Evolutionary conservation across 2,329 filamentous ascomycete species (phyloP).

Genomic region (Neofusicoccum ribis): DNA sequence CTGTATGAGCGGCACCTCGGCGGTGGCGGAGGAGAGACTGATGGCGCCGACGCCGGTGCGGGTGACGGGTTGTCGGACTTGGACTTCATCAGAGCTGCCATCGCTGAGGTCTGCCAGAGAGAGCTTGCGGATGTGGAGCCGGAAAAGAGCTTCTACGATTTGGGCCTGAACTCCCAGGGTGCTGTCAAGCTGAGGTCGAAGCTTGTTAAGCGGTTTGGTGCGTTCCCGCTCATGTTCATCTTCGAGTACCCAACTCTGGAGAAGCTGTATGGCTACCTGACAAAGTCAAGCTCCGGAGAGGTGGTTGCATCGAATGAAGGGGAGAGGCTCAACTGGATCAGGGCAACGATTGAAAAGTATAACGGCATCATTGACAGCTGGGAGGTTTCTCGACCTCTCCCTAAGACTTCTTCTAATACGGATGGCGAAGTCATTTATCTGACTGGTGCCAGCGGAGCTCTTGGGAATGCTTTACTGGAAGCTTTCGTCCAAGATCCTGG

Average conservation of each 20-base stretch:
- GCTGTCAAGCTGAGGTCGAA: constrained; percentile 28
- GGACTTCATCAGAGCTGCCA: neutral
- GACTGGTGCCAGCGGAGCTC: constrained; percentile 19
- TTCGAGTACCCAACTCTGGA: constrained; percentile 32
- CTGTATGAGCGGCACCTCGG: constrained; percentile 12
- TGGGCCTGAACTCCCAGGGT: constrained; percentile 19
- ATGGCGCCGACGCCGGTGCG: neutral
- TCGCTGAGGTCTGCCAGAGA: neutral
- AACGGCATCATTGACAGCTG: neutral
- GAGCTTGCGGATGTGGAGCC: neutral
- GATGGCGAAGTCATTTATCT: constrained; percentile 16
- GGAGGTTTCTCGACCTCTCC: neutral
- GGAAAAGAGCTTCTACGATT: constrained; percentile 16
- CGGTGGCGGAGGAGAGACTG: neutral
- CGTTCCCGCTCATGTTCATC: constrained; percentile 30
- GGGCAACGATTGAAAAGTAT: neutral
- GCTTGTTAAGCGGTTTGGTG: constrained; percentile 26
- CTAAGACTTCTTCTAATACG: neutral
- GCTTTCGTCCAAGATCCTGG: constrained; percentile 7
- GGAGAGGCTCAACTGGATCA: neutral
- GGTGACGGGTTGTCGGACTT: neutral
- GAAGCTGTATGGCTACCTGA: constrained; percentile 22
- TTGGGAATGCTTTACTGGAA: constrained; percentile 20
- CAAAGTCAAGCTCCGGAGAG: neutral
- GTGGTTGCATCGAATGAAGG: neutral